phyloP scores from a whole-genome alignment of 2,329 filamentous ascomycete species.

The Aspergillus sp. region DNA sequence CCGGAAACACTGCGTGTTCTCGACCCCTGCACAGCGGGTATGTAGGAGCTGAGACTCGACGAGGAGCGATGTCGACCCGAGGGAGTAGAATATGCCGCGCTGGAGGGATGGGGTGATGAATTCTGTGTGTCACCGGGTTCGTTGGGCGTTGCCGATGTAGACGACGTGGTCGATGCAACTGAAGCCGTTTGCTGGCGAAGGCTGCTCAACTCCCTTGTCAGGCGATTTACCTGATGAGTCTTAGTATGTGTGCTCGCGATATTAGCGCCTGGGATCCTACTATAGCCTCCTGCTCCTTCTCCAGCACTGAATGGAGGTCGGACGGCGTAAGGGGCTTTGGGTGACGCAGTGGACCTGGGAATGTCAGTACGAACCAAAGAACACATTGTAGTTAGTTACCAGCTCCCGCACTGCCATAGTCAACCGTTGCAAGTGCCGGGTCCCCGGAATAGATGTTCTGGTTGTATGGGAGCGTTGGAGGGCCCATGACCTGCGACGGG shows the following conservation, averaged over 20 bases:
- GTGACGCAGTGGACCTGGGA: constrained; percentile 65
- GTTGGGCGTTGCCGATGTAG: constrained; percentile 43
- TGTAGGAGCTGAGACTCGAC: constrained; percentile 43
- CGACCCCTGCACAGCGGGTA: constrained; percentile 26
- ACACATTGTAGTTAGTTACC: constrained; percentile 9
- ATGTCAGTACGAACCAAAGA: constrained; percentile 7
- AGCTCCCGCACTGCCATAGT: constrained; percentile 28
- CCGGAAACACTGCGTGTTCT: constrained; percentile 31
- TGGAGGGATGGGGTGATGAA: constrained; percentile 34
- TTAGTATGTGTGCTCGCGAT: too few species aligned
- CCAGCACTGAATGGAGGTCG: constrained; percentile 78
- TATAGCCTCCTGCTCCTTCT: constrained; percentile 92
- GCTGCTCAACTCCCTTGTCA: constrained; percentile 77
- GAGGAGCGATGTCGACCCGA: constrained; percentile 49
- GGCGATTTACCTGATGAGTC: constrained; percentile 65
- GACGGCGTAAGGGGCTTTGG: constrained; percentile 79
- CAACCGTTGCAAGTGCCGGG: constrained; percentile 17
- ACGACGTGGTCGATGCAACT: constrained; percentile 52
- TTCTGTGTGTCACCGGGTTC: constrained; percentile 39
- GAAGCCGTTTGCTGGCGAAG: constrained; percentile 63
- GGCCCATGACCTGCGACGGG: constrained; percentile 41
- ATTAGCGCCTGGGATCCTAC: too few species aligned
- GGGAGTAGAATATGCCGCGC: constrained; percentile 44
- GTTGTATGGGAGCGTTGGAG: constrained; percentile 25
- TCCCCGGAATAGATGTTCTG: constrained; percentile 17